phyloP scores from a whole-genome alignment of 116 monocot species.

The Zostera marina region DNA sequence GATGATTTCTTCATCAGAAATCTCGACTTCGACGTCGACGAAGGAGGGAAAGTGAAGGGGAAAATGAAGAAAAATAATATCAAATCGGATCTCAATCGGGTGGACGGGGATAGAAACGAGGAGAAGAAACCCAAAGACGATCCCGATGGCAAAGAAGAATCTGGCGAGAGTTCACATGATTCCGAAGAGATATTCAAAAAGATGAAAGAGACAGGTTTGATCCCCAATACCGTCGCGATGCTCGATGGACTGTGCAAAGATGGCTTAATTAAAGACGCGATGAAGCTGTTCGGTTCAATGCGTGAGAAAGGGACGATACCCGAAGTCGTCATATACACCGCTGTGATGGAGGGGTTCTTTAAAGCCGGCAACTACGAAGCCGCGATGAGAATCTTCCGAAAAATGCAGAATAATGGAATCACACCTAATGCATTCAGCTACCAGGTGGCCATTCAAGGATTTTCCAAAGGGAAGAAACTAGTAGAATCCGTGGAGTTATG shows the following conservation, averaged over 20 bases:
- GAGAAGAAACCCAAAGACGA: not conserved
- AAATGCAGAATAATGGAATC: conserved; percentile 82
- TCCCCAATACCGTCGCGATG: conserved; percentile 94
- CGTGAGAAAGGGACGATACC: conserved; percentile 97
- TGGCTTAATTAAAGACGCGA: conserved; percentile 79
- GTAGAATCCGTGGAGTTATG: conserved; percentile 60
- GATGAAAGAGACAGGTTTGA: conserved; percentile 91
- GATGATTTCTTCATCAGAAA: conserved; percentile 20
- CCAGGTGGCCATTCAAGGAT: conserved; percentile 44
- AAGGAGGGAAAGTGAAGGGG: not conserved
- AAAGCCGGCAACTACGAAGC: conserved; percentile 68
- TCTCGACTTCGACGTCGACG: conserved; percentile 15
- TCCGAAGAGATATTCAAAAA: conserved; percentile 79
- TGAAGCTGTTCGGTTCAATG: conserved; percentile 89
- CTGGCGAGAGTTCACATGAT: conserved; percentile 25
- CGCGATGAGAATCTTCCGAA: conserved; percentile 71
- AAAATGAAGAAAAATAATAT: not conserved
- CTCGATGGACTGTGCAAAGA: conserved; percentile 92
- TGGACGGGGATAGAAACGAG: not conserved
- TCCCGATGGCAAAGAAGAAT: conserved; percentile 4
- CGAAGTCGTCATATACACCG: conserved; percentile 90
- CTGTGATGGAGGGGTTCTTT: conserved; percentile 86
- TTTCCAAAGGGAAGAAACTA: conserved; percentile 47
- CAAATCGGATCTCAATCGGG: not conserved
- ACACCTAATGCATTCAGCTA: conserved; percentile 82